Base-by-base conservation (phyloP, 1,284 basidiomycete species). In the Chiua sp. region DNA sequence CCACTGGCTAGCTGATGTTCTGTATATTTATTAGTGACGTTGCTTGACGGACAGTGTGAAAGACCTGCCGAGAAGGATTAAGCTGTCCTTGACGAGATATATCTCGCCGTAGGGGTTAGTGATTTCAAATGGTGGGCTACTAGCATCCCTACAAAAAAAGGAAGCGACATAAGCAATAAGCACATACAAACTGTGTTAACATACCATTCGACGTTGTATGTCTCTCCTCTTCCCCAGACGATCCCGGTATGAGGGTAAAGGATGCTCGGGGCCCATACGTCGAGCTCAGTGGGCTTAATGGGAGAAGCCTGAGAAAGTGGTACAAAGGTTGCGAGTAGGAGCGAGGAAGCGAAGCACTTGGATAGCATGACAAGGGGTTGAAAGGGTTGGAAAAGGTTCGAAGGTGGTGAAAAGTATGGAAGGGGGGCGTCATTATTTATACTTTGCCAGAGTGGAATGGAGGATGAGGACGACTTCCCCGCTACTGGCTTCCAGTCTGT, bases 211-310 rank as follows among this genome's bases (percentile, higher is more conserved):
- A 81, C 75, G 51, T 71, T 66, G 32, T 75, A 65, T 2, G 53
- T 28, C 1, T 67, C 56, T 30, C 78, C 77, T 13, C 65, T 64
- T 10, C 57, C 59, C 80, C 79, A 81, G 33, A 75, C 64, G 13
- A 72, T 73, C 6, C 58, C 61, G 0, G 39, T 57, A 6, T 62
- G 20, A 11, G 79, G 80, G 53, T 71, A 68, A 23, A 66, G 39
- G 37, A 82, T 68, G 1, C 63, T 67, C 10, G 79, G 80, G 1
- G 63, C 67, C 54, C 69, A 79, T n/a, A 78, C 79, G 47, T 80
- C 78, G 37, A 77, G 64, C n/a, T 63, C 44, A 23, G 66, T 63
- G 13, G 76, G 49, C n/a, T 33, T 59, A 26, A 56, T 22, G 42
- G 6, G n/a, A 44, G 42, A 23, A 39, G 60, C 39, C 35, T 39